phyloP scores from a whole-genome alignment of 805 yeast species.

The Brettanomyces anomalus region DNA sequence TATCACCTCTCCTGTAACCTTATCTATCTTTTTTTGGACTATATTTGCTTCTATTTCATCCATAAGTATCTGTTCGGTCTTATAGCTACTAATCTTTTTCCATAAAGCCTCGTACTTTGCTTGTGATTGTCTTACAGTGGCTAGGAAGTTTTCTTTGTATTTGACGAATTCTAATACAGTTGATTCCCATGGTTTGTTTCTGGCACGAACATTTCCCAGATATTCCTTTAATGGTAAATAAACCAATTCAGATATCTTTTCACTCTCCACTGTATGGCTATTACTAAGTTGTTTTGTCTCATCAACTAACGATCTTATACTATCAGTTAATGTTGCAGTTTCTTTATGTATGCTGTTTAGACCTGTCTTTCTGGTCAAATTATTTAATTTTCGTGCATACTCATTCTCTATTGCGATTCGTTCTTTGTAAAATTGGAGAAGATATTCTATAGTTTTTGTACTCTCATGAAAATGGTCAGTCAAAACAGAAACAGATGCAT shows the following conservation, averaged over 20 bases:
- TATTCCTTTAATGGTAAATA: slow-evolving; percentile 47
- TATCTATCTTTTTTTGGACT: slow-evolving; percentile 45
- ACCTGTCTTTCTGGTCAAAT: slow-evolving; percentile 34
- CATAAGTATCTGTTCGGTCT: slow-evolving; percentile 56
- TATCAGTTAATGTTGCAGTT: slow-evolving; percentile 43
- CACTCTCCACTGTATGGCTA: slow-evolving; percentile 44
- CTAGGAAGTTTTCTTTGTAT: slow-evolving; percentile 31
- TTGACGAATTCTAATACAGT: slow-evolving; percentile 46
- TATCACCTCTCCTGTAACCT: slow-evolving; percentile 33
- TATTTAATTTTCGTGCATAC: slow-evolving; percentile 46
- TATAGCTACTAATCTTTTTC: slow-evolving; percentile 45
- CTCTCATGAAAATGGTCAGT: slow-evolving; percentile 52
- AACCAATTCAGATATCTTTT: slow-evolving; percentile 41
- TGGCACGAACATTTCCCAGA: slow-evolving; percentile 39
- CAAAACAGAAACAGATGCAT: slow-evolving; percentile 48
- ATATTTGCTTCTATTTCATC: slow-evolving; percentile 68
- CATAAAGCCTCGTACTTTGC: slow-evolving; percentile 49
- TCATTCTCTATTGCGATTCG: slow-evolving; percentile 64
- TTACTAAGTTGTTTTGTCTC: slow-evolving; percentile 55
- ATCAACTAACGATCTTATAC: slow-evolving; percentile 47
- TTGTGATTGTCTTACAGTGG: slow-evolving; percentile 31
- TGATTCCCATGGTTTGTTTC: slow-evolving; percentile 47
- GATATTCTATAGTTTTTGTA: slow-evolving; percentile 45
- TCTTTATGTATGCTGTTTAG: slow-evolving; percentile 31
- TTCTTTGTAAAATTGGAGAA: slow-evolving; percentile 42